Percentiles rank a stretch among this genome's conserved stretches.
Evolutionary conservation across 169 alveolate species (phyloP).

Genomic region (Cryptosporidium baileyi): DNA sequence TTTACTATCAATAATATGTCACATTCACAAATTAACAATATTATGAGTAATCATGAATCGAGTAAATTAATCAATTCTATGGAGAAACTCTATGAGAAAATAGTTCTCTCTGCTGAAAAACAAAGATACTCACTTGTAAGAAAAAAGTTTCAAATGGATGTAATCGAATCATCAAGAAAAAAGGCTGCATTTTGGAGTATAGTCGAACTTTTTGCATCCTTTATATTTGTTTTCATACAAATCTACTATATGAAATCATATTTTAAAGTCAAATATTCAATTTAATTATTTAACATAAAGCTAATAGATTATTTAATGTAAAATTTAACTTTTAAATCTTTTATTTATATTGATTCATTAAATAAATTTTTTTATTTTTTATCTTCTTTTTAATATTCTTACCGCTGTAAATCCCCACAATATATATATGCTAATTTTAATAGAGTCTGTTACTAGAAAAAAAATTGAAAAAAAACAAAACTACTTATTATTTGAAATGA

Average conservation of each 20-base stretch:
- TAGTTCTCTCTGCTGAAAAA: slow-evolving; percentile 22
- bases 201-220: slow-evolving; percentile 24
- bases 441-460: background rate
- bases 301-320: too few relatives aligned
- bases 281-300: background rate
- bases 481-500: background rate
- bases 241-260: slow-evolving; percentile 24
- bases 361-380: too few relatives aligned
- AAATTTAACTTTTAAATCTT: too few relatives aligned
- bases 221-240: slow-evolving; percentile 22
- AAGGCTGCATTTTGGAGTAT: slow-evolving; percentile 52
- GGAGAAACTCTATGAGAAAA: slow-evolving; percentile 56
- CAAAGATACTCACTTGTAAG: slow-evolving; percentile 59
- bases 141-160: slow-evolving; percentile 50
- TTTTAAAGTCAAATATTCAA: slow-evolving; percentile 40
- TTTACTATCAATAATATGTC: slow-evolving; percentile 26
- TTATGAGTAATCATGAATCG: slow-evolving; percentile 52
- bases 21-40: background rate
- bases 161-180: slow-evolving; percentile 49
- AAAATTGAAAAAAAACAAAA: background rate
- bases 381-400: too few relatives aligned
- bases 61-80: slow-evolving; percentile 16
- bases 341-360: too few relatives aligned
- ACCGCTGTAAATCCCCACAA: too few relatives aligned
- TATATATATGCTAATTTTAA: too few relatives aligned